A percentile compares a stretch with the other conserved stretches of the same genome.
These are phyloP conservation scores for Populus hybrid DNA, from an alignment of 441 rosid genomes.

Conservation along the genomic window DNA sequence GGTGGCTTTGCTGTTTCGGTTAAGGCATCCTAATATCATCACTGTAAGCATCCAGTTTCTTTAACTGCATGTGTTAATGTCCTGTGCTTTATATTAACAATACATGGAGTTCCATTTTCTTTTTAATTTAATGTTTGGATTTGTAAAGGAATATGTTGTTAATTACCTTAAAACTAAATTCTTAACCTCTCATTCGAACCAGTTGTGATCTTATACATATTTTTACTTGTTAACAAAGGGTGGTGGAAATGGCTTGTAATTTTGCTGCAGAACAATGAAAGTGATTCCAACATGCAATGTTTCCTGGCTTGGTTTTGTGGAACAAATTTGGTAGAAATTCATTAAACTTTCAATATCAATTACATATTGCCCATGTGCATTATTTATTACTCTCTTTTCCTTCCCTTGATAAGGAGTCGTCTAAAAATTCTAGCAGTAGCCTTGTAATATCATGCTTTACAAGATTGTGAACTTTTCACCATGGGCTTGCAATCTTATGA, in stretches of 20 bases:
- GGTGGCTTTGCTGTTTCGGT: constrained; percentile 56
- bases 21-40: constrained; percentile 63
- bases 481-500: constrained; percentile 5
- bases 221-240: not conserved
- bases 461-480: constrained; percentile 8
- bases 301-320: constrained; percentile 21
- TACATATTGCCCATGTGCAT: constrained; percentile 38
- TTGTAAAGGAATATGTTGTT: not conserved
- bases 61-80: not conserved
- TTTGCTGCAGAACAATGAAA: not conserved
- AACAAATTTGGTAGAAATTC: constrained; percentile 28
- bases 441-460: constrained; percentile 19
- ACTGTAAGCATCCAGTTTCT: constrained; percentile 43
- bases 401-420: constrained; percentile 10
- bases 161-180: not conserved
- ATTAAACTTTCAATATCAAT: constrained; percentile 15
- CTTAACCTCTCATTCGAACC: not conserved
- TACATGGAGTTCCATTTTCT: not conserved
- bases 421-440: constrained; percentile 1
- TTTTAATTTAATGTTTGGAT: not conserved
- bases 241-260: not conserved
- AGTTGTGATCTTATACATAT: not conserved
- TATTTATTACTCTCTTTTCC: constrained; percentile 26
- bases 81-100: not conserved
- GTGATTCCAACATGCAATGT: constrained; percentile 9